Percentiles rank a stretch among this genome's conserved stretches.
phyloP scores from a whole-genome alignment of 2,329 filamentous ascomycete species.

The Penicillium glabrum region DNA sequence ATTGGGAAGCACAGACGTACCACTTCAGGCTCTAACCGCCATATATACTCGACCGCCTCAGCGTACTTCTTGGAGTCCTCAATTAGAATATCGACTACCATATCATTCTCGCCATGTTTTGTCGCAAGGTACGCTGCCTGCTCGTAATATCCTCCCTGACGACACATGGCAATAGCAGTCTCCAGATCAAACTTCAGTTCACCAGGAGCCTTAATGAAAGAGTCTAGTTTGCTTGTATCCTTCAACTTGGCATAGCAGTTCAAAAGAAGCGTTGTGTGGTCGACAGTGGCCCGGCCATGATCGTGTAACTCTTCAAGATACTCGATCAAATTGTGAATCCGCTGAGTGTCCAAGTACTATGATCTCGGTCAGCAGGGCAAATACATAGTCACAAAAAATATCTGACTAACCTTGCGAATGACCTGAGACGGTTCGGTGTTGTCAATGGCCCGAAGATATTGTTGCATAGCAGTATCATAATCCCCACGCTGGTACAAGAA shows the following conservation, averaged over 20 bases:
- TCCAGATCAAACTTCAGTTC: constrained; percentile 96
- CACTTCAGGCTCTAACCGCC: constrained; percentile 75
- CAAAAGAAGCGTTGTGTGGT: constrained; percentile 89
- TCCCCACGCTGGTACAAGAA: constrained; percentile 92
- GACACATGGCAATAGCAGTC: constrained; percentile 95
- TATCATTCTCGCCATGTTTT: constrained; percentile 87
- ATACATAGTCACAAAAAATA: not conserved
- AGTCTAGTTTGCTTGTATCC: constrained; percentile 92
- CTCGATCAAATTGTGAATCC: constrained; percentile 95
- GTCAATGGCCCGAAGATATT: constrained; percentile 94
- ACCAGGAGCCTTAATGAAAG: constrained; percentile 87
- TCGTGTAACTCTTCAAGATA: constrained; percentile 97
- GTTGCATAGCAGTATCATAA: constrained; percentile 98
- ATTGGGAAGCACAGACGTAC: constrained; percentile 50
- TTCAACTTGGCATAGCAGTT: constrained; percentile 99
- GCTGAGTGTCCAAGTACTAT: constrained; percentile 90
- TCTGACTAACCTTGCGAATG: constrained; percentile 70
- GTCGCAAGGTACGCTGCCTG: constrained; percentile 94
- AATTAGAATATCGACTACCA: constrained; percentile 93
- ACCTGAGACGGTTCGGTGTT: constrained; percentile 95
- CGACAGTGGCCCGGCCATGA: constrained; percentile 85
- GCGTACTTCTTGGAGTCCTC: constrained; percentile 90
- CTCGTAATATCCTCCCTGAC: constrained; percentile 94
- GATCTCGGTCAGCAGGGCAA: not conserved
- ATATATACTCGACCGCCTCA: constrained; percentile 88